These are phyloP conservation scores for Scytalidium sp. DNA, from an alignment of 2,329 filamentous ascomycete species.

Conservation along the genomic window DNA sequence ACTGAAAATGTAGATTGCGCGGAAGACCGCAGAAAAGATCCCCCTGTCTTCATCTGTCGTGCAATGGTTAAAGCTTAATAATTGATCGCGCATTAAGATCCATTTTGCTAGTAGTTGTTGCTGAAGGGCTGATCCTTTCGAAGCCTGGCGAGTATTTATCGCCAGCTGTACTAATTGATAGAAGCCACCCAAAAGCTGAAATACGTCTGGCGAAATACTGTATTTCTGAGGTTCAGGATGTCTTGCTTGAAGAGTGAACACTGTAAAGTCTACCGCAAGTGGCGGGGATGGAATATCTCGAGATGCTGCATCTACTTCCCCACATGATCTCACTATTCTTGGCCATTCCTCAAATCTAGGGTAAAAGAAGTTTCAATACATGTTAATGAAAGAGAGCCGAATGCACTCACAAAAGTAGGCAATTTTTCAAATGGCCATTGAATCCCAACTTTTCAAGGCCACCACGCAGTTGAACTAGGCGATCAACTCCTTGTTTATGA, in stretches of 20 bases:
- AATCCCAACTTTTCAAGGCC: slow-evolving; percentile 11
- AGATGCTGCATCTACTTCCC: background rate
- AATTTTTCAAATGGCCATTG: slow-evolving; percentile 11
- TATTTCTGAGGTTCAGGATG: too few species aligned
- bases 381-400: background rate
- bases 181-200: too few species aligned
- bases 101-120: background rate
- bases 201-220: too few species aligned
- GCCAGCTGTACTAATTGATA: too few species aligned
- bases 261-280: background rate
- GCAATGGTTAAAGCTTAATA: background rate
- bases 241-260: too few species aligned
- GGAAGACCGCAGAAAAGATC: too few species aligned
- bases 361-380: background rate
- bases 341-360: too few species aligned
- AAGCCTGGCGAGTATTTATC: too few species aligned
- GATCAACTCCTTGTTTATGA: slow-evolving; percentile 7
- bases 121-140: background rate
- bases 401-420: slow-evolving; percentile 3
- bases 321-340: too few species aligned
- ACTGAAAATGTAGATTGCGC: too few species aligned
- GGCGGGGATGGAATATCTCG: background rate
- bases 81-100: background rate
- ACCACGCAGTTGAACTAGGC: slow-evolving; percentile 8
- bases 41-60: background rate